Evolutionary conservation across 2,329 filamentous ascomycete species (phyloP), one percentile per base, ranked within the genome.

Genomic region (Aspergillus sojae): DNA sequence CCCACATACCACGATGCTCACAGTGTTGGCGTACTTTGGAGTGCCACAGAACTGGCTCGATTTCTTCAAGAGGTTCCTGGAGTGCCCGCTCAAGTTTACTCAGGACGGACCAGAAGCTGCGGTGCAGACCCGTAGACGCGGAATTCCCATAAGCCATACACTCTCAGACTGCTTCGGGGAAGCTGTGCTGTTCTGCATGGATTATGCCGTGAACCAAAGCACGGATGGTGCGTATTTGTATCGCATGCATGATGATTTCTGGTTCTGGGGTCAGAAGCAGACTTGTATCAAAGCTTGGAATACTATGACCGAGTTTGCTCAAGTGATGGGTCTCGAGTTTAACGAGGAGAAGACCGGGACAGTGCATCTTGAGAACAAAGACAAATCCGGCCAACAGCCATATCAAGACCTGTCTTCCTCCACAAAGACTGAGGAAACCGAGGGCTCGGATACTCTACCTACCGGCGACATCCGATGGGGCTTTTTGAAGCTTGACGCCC

Each of bases 181-280:
- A 71, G 76, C 81, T 0, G 77, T 88, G 0, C 76, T 91, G 0
- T 91, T 91, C 69, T 88, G 85, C 63, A 83, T 91, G 67, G 89
- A 91, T 70, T 88, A 87, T 69, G 81, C 87, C 0, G 82, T 91
- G 61, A 90, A 89, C 62, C 83, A 85, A 63, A 75, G 78, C 1
- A 87, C 88, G 0, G 65, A 78, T 6, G 87, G 87, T 0, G 77
- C 78, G 1, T 78, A 82, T n/a, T 74, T 90, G 12, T 88, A 88
- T 72, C 85, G 89, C 14, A 79, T 89, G 43, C 84, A 89, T 58
- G 88, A 90, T 65, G 87, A 90, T 66, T 80, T 90, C 58, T 91
- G 88, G 88, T 87, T 90, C 71, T 90, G 88, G 87, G 83, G 84
- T 10, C 80, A 86, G 6, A 83, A 88, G 55, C 66, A 77, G 3